A percentile compares a stretch with the other conserved stretches of the same genome.
phyloP scores from a whole-genome alignment of 2,329 filamentous ascomycete genomes.

The Parastagonospora nodorum region DNA sequence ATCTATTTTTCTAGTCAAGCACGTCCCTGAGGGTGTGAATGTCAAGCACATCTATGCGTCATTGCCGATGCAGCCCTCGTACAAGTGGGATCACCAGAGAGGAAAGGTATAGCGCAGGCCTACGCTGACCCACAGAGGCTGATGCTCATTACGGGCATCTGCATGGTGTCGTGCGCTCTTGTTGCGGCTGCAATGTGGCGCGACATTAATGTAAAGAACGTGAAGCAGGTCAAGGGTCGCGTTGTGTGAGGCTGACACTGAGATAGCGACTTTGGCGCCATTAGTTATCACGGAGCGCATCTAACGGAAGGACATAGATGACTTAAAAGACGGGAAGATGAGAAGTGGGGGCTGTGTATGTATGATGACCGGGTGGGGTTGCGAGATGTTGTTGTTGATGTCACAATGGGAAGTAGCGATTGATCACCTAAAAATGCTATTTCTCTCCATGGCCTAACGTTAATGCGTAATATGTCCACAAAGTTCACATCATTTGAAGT shows the following conservation, averaged over 20 bases:
- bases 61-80: conserved; percentile 58
- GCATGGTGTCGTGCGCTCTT: conserved; percentile 39
- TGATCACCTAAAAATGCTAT: too few relatives aligned
- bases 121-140: conserved; percentile 45
- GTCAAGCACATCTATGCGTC: conserved; percentile 38
- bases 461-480: too few relatives aligned
- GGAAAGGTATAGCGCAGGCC: conserved; percentile 49
- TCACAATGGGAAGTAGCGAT: too few relatives aligned
- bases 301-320: too few relatives aligned
- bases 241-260: conserved; percentile 28
- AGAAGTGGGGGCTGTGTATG: too few relatives aligned
- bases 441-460: too few relatives aligned
- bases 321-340: too few relatives aligned
- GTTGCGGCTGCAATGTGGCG: conserved; percentile 34
- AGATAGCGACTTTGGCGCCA: too few relatives aligned
- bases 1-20: conserved; percentile 47
- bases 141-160: conserved; percentile 45
- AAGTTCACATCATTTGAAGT: too few relatives aligned
- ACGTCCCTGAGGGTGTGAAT: conserved; percentile 56
- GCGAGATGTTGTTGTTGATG: too few relatives aligned
- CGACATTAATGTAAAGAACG: conserved; percentile 37
- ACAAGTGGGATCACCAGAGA: conserved; percentile 55
- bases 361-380: too few relatives aligned
- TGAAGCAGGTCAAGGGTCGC: conserved; percentile 52
- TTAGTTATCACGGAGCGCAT: too few relatives aligned